Percentiles rank a stretch among this genome's conserved stretches.
Conservation (phyloP, 2,329 filamentous ascomycete species). For the Botrytis aclada region DNA sequence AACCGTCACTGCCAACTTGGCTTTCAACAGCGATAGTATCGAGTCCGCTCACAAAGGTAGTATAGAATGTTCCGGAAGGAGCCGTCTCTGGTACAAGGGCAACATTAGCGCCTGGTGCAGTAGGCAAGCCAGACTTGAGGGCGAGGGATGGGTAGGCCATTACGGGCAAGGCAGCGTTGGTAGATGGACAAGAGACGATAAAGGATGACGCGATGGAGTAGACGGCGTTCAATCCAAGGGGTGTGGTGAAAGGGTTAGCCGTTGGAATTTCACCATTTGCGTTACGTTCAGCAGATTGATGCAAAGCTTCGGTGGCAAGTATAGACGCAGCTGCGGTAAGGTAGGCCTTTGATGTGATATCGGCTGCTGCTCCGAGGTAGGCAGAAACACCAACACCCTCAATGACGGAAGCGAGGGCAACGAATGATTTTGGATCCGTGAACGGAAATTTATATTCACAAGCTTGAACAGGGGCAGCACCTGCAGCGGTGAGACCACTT, state of each 20-base stretch:
- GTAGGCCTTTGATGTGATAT: conserved; percentile 56
- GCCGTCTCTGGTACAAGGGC: conserved; percentile 32
- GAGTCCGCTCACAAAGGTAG: conserved; percentile 39
- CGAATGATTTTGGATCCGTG: conserved; percentile 48
- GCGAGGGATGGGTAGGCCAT: conserved; percentile 55
- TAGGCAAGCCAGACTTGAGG: conserved; percentile 31
- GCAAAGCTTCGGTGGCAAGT: conserved; percentile 63
- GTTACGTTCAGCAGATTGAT: conserved; percentile 58
- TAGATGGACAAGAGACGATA: conserved; percentile 54
- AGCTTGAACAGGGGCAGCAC: conserved; percentile 50
- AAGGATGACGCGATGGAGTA: conserved; percentile 62
- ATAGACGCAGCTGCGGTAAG: conserved; percentile 62
- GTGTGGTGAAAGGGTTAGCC: conserved; percentile 58
- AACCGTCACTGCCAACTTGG: conserved; percentile 31
- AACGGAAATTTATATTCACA: conserved; percentile 57
- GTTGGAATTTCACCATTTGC: conserved; percentile 51
- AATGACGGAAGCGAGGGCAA: conserved; percentile 52
- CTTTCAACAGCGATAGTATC: conserved; percentile 39
- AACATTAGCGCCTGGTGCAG: conserved; percentile 26
- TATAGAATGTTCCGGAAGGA: conserved; percentile 35
- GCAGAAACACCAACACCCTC: conserved; percentile 58
- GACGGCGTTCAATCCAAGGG: conserved; percentile 56
- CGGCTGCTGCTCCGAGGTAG: conserved; percentile 61
- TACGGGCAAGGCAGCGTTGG: conserved; percentile 55
- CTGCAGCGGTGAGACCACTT: conserved; percentile 44